Conservation (phyloP, 108 stramenopile species). For the Chaetoceros muelleri region DNA sequence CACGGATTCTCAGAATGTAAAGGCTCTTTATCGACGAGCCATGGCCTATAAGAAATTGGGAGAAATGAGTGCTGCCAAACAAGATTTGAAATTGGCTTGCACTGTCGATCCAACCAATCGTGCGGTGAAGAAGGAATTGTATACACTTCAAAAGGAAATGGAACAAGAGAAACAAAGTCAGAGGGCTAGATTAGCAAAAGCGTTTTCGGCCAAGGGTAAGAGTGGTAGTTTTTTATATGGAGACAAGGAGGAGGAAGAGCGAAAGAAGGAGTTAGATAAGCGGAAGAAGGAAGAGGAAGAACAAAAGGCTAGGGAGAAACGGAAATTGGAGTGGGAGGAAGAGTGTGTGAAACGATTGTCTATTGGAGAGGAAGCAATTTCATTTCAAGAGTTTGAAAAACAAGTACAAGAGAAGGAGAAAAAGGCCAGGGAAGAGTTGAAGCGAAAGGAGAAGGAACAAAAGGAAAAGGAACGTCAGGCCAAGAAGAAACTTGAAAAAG, state of each 20-base stretch:
- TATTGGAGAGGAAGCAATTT: conserved; percentile 41
- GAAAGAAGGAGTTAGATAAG: conserved; percentile 28
- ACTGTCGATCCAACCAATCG: conserved; percentile 43
- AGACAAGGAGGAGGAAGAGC: conserved; percentile 71
- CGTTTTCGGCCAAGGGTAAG: conserved; percentile 34
- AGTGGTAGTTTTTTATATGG: conserved; percentile 35
- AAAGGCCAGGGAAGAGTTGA: conserved; percentile 36
- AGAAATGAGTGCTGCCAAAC: conserved; percentile 35
- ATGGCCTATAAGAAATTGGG: conserved; percentile 49
- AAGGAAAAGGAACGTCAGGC: conserved; percentile 26
- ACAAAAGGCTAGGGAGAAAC: conserved; percentile 37
- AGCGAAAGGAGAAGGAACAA: conserved; percentile 36
- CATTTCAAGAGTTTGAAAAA: conserved; percentile 70
- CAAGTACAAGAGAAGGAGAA: conserved; percentile 21
- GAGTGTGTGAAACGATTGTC: conserved; percentile 70
- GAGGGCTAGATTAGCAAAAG: conserved; percentile 49
- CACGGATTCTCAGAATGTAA: conserved; percentile 61
- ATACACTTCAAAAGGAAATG: conserved; percentile 37
- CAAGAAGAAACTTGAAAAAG: conserved; percentile 10
- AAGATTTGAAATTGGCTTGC: conserved; percentile 45
- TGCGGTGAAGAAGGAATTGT: conserved; percentile 57
- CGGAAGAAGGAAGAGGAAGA: conserved; percentile 37
- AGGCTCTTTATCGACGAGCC: conserved; percentile 74
- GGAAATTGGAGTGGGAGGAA: conserved; percentile 75
- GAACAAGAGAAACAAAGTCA: conserved; percentile 32